phyloP scores from a whole-genome alignment of 23 red algal genomes.

The Gracilaria gracilis region DNA sequence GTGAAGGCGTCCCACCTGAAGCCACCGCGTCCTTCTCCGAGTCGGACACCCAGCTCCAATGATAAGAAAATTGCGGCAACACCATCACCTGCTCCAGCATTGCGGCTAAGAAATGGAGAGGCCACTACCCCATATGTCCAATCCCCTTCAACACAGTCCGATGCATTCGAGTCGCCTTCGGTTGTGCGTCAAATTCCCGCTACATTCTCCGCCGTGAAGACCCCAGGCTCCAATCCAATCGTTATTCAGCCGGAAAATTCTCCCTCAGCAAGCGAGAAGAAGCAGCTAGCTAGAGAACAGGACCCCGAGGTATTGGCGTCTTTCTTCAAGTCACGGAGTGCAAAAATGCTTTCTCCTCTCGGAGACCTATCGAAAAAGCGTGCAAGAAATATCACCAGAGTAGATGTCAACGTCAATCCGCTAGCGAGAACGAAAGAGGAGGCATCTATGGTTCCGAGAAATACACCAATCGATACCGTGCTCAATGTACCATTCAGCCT shows the following conservation, averaged over 20 bases:
- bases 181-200: slow-evolving; percentile 14
- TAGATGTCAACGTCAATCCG: slow-evolving; percentile 38
- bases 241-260: not conserved
- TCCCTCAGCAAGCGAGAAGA: slow-evolving; percentile 8
- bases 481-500: slow-evolving; percentile 23
- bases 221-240: slow-evolving; percentile 24
- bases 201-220: slow-evolving; percentile 36
- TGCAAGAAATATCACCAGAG: slow-evolving; percentile 3
- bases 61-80: slow-evolving; percentile 7
- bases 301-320: slow-evolving; percentile 21
- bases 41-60: slow-evolving; percentile 19
- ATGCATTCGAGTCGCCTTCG: not conserved
- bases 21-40: slow-evolving; percentile 6
- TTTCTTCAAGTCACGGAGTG: slow-evolving; percentile 29
- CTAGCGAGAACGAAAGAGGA: not conserved
- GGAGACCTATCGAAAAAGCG: not conserved
- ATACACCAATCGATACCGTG: not conserved
- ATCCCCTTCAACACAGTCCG: slow-evolving; percentile 14
- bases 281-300: not conserved
- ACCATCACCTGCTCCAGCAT: not conserved
- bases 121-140: not conserved
- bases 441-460: not conserved
- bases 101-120: slow-evolving; percentile 18
- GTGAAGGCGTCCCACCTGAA: slow-evolving; percentile 2
- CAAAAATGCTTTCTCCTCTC: slow-evolving; percentile 17